These are phyloP conservation scores for Didymella sp. DNA, from an alignment of 2,329 filamentous ascomycete genomes.

Conservation along the genomic window DNA sequence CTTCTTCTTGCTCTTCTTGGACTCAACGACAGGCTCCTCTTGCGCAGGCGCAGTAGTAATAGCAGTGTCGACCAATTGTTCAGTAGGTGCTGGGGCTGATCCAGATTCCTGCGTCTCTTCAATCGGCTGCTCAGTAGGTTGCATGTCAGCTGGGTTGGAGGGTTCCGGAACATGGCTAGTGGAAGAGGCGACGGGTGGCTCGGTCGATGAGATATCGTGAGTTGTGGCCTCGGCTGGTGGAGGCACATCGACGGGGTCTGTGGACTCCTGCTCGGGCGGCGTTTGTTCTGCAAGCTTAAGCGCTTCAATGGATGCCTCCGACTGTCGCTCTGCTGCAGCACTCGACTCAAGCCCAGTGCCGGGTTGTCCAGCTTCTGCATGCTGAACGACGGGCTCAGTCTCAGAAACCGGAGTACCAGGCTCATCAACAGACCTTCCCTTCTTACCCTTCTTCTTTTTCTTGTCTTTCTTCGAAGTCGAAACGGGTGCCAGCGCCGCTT, in stretches of 20 bases:
- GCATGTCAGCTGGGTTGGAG: neutral
- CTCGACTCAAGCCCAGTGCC: neutral
- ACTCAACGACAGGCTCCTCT: conserved; percentile 12
- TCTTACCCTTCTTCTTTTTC: conserved; percentile 39
- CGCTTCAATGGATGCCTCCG: neutral
- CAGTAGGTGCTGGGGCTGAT: neutral
- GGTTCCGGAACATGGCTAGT: neutral
- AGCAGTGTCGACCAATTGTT: neutral
- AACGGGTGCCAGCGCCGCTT: neutral
- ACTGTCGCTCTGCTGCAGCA: neutral
- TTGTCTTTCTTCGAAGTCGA: conserved; percentile 33
- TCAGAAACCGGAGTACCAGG: conserved; percentile 24
- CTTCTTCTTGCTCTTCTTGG: conserved; percentile 35
- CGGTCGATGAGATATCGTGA: neutral
- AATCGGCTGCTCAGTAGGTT: neutral
- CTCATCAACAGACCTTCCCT: conserved; percentile 24
- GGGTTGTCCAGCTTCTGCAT: neutral
- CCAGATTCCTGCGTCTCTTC: neutral
- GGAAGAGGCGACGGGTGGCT: neutral
- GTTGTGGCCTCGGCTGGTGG: neutral
- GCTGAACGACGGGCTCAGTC: neutral
- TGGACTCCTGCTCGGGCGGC: neutral
- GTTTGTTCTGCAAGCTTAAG: neutral
- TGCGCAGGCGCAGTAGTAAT: neutral
- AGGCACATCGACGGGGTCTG: conserved; percentile 2